These are phyloP conservation scores for Russula emetica DNA, from an alignment of 768 basidiomycete genomes.

Conservation along the genomic window DNA sequence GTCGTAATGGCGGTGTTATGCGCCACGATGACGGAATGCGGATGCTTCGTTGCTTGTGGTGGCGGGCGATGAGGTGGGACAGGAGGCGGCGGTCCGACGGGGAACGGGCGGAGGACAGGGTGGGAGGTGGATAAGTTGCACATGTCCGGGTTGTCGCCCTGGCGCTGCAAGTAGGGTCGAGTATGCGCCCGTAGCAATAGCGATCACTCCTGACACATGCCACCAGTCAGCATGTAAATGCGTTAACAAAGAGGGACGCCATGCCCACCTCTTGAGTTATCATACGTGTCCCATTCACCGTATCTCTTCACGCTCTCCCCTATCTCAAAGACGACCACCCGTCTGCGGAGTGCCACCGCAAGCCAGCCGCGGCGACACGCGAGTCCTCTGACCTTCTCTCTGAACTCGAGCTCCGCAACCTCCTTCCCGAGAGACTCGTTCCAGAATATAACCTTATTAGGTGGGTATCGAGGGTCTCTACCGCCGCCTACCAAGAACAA, in stretches of 20 bases:
- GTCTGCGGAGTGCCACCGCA: slow-evolving; percentile 70
- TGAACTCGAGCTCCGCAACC: slow-evolving; percentile 85
- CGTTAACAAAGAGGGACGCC: background rate
- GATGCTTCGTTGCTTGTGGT: slow-evolving; percentile 54
- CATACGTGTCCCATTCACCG: slow-evolving; percentile 81
- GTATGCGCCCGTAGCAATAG: slow-evolving; percentile 71
- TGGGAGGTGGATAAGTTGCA: slow-evolving; percentile 81
- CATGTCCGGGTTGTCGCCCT: slow-evolving; percentile 82
- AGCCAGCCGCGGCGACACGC: slow-evolving; percentile 82
- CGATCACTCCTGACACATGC: slow-evolving; percentile 57
- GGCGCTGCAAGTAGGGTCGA: slow-evolving; percentile 83
- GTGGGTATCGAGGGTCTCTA: slow-evolving; percentile 81
- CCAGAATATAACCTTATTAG: slow-evolving; percentile 90
- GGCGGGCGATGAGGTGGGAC: slow-evolving; percentile 47
- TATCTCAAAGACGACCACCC: slow-evolving; percentile 76
- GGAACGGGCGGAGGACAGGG: slow-evolving; percentile 63
- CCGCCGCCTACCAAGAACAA: slow-evolving; percentile 87
- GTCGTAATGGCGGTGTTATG: slow-evolving; percentile 78
- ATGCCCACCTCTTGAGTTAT: slow-evolving; percentile 72
- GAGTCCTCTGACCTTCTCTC: slow-evolving; percentile 75
- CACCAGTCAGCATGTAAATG: background rate
- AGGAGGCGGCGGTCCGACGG: slow-evolving; percentile 53
- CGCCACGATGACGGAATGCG: slow-evolving; percentile 77
- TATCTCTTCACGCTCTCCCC: slow-evolving; percentile 57
- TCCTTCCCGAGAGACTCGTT: slow-evolving; percentile 73